A percentile compares a stretch with the other conserved stretches of the same genome.
Evolutionary conservation across 441 rosid genomes (phyloP).

Genomic region (Aquilaria agallochum): DNA sequence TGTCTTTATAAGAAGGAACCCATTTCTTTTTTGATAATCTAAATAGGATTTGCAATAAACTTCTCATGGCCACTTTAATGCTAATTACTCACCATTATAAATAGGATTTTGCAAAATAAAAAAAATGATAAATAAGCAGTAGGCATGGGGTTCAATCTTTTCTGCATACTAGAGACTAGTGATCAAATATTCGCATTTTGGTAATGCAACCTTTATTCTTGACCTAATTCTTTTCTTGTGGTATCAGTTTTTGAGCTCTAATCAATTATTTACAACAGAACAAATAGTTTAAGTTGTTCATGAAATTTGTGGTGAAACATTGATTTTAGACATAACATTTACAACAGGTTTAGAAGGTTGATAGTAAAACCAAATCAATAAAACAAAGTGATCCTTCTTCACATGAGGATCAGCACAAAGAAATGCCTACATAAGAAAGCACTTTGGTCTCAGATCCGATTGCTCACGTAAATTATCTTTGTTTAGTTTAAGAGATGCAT

Average conservation of each 20-base stretch:
- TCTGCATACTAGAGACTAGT: neutral
- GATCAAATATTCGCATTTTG: neutral
- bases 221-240: neutral
- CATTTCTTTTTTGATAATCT: no score
- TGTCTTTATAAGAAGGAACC: no score
- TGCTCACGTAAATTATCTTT: no score
- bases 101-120: no score
- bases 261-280: neutral
- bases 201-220: neutral
- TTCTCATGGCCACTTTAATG: no score
- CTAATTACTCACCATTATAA: no score
- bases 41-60: no score
- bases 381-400: slow-evolving; percentile 13
- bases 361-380: slow-evolving; percentile 13
- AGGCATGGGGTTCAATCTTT: neutral
- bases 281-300: no score
- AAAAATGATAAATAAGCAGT: no score
- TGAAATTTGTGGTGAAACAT: neutral
- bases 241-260: neutral
- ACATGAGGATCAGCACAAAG: neutral
- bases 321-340: slow-evolving; percentile 8
- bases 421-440: slow-evolving; percentile 1
- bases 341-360: slow-evolving; percentile 15
- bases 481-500: no score
- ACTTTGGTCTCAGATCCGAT: neutral